Base-by-base conservation (phyloP, 257 asterid genomes). In the Orobanche coerulescens region DNA sequence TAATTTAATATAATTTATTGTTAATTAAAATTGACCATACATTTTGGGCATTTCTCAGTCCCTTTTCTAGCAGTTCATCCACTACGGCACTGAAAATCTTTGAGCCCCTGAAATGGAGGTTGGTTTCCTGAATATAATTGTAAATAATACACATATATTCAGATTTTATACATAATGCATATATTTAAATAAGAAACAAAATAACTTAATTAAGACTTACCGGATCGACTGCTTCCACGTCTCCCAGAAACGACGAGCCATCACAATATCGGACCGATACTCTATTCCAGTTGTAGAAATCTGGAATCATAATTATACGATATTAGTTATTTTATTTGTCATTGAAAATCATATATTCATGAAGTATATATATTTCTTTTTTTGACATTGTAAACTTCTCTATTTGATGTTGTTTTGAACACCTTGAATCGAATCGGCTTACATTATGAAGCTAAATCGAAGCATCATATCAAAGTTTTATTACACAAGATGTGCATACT, bases 231-330 rank as follows among this genome's bases (percentile, higher is more conserved):
- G 15, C 44, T 51, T 66, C 61, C 1, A 59, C 65, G n/a, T 78
- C 76, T 30, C 74, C 78, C 0, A 69, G 6, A 15, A 61, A 78
- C 8, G 80, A 75, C 4, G 72, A 26, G 15, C 84, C 76, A 12
- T 78, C 81, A 14, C 77, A 77, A 6, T 78, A 78, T 12, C 53
- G 40, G 18, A 75, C 56, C 8, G 1, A 25, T 26, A 69, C 81
- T 62, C 62, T 56, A 59, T 78, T 72, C 84, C 81, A 75, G 19
- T 75, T 75, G 28, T 57, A 65, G 55, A 78, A 75, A 52, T 65
- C 80, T 74, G 51, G n/a, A 65, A 49, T 25, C 23, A 7, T 14
- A 20, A 34, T 0, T 14, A 56, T n/a, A n/a, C n/a, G n/a, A n/a
- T n/a, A n/a, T n/a, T n/a, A n/a, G n/a, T n/a, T n/a, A n/a, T n/a